Conservation (phyloP, 169 alveolate genomes). For the Eimeria necatrix region DNA sequence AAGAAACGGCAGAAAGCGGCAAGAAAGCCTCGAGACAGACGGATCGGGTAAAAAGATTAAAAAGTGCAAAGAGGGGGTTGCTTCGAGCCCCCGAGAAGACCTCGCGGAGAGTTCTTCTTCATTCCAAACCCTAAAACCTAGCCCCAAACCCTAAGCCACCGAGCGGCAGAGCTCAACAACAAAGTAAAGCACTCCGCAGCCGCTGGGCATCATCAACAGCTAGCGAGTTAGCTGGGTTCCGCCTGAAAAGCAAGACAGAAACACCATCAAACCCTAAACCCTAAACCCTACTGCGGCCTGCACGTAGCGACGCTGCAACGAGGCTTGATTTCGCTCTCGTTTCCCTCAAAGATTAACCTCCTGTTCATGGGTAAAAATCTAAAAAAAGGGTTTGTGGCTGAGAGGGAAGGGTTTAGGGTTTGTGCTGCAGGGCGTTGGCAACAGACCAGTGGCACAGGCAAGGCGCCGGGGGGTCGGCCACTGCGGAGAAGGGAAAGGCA, state of each 20-base stretch:
- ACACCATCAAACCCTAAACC: background rate
- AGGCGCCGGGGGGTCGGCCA: conserved; percentile 37
- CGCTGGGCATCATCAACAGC: background rate
- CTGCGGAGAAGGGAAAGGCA: background rate
- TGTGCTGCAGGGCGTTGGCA: background rate
- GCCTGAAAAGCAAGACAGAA: background rate
- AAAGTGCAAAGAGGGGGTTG: background rate
- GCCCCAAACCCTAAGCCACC: too few species aligned
- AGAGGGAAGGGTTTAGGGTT: background rate
- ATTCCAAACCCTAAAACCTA: background rate
- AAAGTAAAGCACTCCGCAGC: background rate
- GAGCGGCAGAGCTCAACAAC: background rate
- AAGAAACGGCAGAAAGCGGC: background rate
- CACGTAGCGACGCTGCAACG: background rate
- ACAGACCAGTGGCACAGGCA: conserved; percentile 60
- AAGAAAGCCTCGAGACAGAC: background rate
- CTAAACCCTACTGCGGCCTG: background rate
- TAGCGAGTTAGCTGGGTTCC: background rate
- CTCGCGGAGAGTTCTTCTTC: background rate
- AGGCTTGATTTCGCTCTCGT: background rate
- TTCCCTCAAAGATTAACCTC: background rate
- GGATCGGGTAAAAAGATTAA: background rate
- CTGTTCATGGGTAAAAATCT: background rate
- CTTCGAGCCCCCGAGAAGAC: too few species aligned
- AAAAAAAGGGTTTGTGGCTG: background rate